Evolutionary conservation across 2,329 filamentous ascomycete genomes (phyloP), one percentile per base, ranked within the genome.

Genomic region (Botrytis elliptica): DNA sequence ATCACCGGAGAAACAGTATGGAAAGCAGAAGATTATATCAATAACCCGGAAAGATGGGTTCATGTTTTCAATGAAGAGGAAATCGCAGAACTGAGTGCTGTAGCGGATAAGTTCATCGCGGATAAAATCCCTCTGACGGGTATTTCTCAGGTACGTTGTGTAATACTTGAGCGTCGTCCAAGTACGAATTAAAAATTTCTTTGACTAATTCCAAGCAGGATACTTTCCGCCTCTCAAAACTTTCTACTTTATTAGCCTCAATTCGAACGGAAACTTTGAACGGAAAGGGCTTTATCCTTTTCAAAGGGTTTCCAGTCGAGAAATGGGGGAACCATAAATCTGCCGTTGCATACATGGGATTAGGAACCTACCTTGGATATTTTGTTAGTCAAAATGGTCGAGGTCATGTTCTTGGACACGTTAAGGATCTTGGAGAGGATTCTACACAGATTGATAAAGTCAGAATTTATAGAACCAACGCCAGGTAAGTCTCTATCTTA

Each of bases 391-490:
- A 97, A 80, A 97, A 97, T 84, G 90, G 91, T 29, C 89, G 90
- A 29, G 94, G 94, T 63, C 94, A 97, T 83, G 92, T 97, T 16
- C 88, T 97, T 1, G 94, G 94, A 12, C 94, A 97, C 82, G 94
- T 97, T 78, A 95, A 97, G 84, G 94, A 97, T 83, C 87, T 96
- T 5, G 93, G 93, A 64, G 94, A 77, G 33, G 75, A 78, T 70
- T 69, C 78, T 44, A 77, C 62, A 36, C 74, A 94, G 83, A 97
- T 94, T 79, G 92, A 97, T 84, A 92, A 91, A 78, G 93, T 97
- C 75, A 91, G 94, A 78, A 97, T 97, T 83, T 97, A 97, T 85
- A 89, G 94, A 76, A 97, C 94, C 3, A 93, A 94, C 76, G 94
- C 93, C 70, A 86, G 90, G 81, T 86, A 81, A 71, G 80, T 76